Conservation (phyloP, 2,329 filamentous ascomycete genomes). For the Epichloe gansuensis region DNA sequence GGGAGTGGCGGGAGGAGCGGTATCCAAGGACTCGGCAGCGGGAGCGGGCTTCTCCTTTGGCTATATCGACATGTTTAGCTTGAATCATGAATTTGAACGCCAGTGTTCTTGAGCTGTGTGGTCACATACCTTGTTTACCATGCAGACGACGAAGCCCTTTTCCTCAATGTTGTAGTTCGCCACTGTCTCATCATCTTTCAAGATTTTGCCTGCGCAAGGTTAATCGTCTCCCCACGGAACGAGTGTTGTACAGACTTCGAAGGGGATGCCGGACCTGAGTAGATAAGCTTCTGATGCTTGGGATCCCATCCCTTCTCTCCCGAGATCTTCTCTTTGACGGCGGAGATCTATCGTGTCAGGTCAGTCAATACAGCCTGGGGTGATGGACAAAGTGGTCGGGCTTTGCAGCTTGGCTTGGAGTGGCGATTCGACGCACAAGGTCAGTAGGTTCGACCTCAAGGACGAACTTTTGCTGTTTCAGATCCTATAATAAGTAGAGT, state of each 20-base stretch:
- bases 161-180: slow-evolving; percentile 97
- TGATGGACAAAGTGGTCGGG: slow-evolving; percentile 6
- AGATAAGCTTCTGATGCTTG: slow-evolving; percentile 88
- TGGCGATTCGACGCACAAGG: slow-evolving; percentile 52
- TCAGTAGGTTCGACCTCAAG: slow-evolving; percentile 91
- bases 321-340: slow-evolving; percentile 86
- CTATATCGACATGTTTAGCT: slow-evolving; percentile 13
- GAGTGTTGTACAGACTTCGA: slow-evolving; percentile 1
- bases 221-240: slow-evolving; percentile 5
- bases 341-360: slow-evolving; percentile 51
- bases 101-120: neutral
- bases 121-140: slow-evolving; percentile 76
- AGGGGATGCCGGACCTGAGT: slow-evolving; percentile 58
- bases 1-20: slow-evolving; percentile 48
- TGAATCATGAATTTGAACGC: neutral
- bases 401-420: slow-evolving; percentile 10
- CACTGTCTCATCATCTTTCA: slow-evolving; percentile 95
- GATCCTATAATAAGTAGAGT: slow-evolving; percentile 48
- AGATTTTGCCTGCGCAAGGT: slow-evolving; percentile 70
- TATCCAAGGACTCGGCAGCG: slow-evolving; percentile 44
- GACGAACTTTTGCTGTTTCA: slow-evolving; percentile 97
- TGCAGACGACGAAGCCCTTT: slow-evolving; percentile 98
- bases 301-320: slow-evolving; percentile 91
- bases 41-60: slow-evolving; percentile 51
- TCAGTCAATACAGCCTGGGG: slow-evolving; percentile 9